Evolutionary conservation across 2,329 filamentous ascomycete genomes (phyloP).

Genomic region (Thyridium curvatum): DNA sequence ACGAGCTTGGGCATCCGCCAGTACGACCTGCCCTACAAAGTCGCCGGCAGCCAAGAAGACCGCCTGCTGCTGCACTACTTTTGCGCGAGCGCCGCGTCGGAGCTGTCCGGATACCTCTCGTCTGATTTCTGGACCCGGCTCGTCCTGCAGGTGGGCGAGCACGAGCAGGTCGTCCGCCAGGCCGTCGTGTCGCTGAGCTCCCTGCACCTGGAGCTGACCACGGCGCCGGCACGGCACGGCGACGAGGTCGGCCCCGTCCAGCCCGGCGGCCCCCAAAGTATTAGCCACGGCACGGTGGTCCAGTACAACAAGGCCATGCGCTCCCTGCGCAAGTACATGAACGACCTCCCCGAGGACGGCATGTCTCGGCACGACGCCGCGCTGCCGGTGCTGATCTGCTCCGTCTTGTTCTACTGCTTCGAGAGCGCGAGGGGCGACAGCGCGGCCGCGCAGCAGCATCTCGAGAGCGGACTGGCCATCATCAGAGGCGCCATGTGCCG

Average conservation of each 20-base stretch:
- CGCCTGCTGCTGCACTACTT: slow-evolving; percentile 10
- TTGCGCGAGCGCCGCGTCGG: slow-evolving; percentile 6
- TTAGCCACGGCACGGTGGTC: not conserved
- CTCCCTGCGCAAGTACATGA: slow-evolving; percentile 6
- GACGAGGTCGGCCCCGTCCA: not conserved
- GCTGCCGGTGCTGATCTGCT: slow-evolving; percentile 6
- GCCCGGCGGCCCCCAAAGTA: not conserved
- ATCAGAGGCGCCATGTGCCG: not conserved
- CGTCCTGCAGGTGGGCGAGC: slow-evolving; percentile 7
- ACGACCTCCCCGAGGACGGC: not conserved
- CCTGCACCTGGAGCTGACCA: slow-evolving; percentile 5
- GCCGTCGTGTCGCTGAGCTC: slow-evolving; percentile 8
- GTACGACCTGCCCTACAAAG: slow-evolving; percentile 10
- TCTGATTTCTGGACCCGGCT: slow-evolving; percentile 8
- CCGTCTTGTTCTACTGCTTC: slow-evolving; percentile 8
- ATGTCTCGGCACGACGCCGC: not conserved
- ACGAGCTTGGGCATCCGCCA: too few species aligned
- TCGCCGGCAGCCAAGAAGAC: slow-evolving; percentile 10
- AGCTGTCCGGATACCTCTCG: slow-evolving; percentile 7
- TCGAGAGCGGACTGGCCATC: slow-evolving; percentile 4
- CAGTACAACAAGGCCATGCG: slow-evolving; percentile 7
- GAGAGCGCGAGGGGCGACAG: slow-evolving; percentile 8
- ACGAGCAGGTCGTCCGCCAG: slow-evolving; percentile 8
- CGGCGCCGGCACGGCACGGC: not conserved
- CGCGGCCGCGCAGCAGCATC: slow-evolving; percentile 7